Base-by-base conservation (phyloP, 441 rosid species). In the Breynia disticha region DNA sequence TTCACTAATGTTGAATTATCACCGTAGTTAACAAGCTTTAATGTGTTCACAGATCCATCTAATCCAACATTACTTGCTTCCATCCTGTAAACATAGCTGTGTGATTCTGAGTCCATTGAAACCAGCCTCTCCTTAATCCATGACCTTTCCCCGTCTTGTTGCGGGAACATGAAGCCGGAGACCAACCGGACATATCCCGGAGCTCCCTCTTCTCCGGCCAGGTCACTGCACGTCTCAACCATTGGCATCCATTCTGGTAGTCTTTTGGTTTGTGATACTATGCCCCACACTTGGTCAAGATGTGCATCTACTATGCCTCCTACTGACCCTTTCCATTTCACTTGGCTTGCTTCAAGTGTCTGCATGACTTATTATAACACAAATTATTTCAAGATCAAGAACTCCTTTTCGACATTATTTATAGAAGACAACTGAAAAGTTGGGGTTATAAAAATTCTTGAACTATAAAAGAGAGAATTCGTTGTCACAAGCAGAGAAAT, bases 151-250 rank as follows among this genome's bases (percentile, higher is more conserved):
- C 80, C 77, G 28, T 78, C 77, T 11, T 68, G 61, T 56, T 71
- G 83, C 55, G 81, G 81, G 67, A 76, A 77, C 84, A 76, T 78
- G 79, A 76, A 83, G 35, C 87, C 79, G 0, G 81, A 78, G 24
- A 73, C 75, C 4, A 79, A 55, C 47, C 82, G 51, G 14, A 68
- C 56, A 28, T 77, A 80, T 16, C 81, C 80, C 0, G 75, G 67
- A 46, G 58, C 20, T 14, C 85, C 85, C 59, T 73, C 83, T 4
- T 72, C 50, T 52, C 83, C 80, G 0, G 46, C 62, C 22, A 80
- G 56, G 48, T 72, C 77, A 0, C 71, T 70, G 77, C 81, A 78
- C 13, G 57, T 62, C 58, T 79, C 79, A 9, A 79, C 81, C 83
- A 73, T 75, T 24, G 75, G 83, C 79, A 75, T 77, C 87, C 83